Evolutionary conservation across 2,329 filamentous ascomycete species (phyloP).

Genomic region (Ramularia endophylla): DNA sequence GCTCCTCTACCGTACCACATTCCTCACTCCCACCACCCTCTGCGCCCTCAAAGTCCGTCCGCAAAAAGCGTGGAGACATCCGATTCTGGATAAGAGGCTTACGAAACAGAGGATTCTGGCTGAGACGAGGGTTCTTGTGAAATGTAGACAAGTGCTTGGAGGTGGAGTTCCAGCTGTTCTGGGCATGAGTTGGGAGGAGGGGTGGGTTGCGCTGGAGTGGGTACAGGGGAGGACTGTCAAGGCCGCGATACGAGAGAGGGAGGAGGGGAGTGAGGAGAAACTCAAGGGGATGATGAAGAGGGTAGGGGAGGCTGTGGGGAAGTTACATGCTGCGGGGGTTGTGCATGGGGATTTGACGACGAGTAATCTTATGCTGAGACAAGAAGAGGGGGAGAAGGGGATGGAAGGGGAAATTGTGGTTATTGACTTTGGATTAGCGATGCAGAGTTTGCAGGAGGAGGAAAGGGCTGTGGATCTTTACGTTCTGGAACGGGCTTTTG

Average conservation of each 20-base stretch:
- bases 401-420: constrained; percentile 72
- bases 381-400: constrained; percentile 19
- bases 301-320: constrained; percentile 31
- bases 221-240: constrained; percentile 67
- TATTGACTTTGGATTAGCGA: constrained; percentile 91
- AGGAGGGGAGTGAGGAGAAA: constrained; percentile 17
- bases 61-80: constrained; percentile 85
- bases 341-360: constrained; percentile 96
- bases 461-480: constrained; percentile 95
- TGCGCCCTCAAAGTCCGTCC: constrained; percentile 89
- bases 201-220: constrained; percentile 83
- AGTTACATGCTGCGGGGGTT: constrained; percentile 74
- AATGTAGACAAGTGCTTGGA: constrained; percentile 65
- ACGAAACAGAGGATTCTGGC: constrained; percentile 82
- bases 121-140: constrained; percentile 78
- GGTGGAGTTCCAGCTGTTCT: constrained; percentile 78
- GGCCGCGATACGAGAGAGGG: constrained; percentile 49
- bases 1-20: constrained; percentile 81
- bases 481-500: constrained; percentile 89
- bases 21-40: constrained; percentile 59
- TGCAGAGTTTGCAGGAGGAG: constrained; percentile 75
- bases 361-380: constrained; percentile 84
- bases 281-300: constrained; percentile 28
- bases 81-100: constrained; percentile 77
- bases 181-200: constrained; percentile 55